A percentile compares a stretch with the other conserved stretches of the same genome.
Evolutionary conservation across 2,329 filamentous ascomycete genomes (phyloP).

Genomic region (Sordariomycetes sp.): DNA sequence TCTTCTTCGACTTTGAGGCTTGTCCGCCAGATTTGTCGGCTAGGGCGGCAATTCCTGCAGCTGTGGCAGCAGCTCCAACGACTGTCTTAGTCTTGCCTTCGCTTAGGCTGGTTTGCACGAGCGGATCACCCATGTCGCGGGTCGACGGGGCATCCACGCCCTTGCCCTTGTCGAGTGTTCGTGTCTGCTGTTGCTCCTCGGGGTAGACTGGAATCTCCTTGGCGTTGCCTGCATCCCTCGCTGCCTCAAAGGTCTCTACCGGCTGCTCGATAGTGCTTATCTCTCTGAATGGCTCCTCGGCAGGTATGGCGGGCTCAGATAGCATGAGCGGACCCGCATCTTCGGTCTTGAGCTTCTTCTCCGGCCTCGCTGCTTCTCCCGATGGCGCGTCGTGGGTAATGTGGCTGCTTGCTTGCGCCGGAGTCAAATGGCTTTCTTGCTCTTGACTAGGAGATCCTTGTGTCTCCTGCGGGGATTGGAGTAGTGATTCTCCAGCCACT

Average conservation of each 20-base stretch:
- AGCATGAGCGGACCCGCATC: constrained; percentile 11
- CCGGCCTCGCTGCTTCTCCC: constrained; percentile 19
- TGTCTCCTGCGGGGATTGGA: not conserved
- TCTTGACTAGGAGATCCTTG: not conserved
- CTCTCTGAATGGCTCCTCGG: not conserved
- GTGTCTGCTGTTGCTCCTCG: not conserved
- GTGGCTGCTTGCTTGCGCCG: constrained; percentile 20
- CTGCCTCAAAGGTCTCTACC: not conserved
- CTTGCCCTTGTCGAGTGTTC: not conserved
- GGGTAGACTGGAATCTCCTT: not conserved
- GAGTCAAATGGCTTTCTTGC: constrained; percentile 17
- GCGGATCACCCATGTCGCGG: not conserved
- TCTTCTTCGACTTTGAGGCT: constrained; percentile 13
- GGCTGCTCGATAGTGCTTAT: not conserved
- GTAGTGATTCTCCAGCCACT: not conserved
- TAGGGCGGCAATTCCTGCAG: constrained; percentile 21
- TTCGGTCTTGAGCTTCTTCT: constrained; percentile 21
- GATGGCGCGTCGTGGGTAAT: constrained; percentile 25
- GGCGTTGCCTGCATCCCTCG: not conserved
- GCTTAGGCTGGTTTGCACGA: not conserved
- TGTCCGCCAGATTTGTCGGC: constrained; percentile 20
- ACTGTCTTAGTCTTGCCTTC: constrained; percentile 7
- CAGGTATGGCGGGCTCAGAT: constrained; percentile 13
- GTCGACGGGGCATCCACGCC: not conserved
- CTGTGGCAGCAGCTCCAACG: constrained; percentile 14